Percentiles rank a stretch among this genome's conserved stretches.
These are phyloP conservation scores for Rhizophagus clarus DNA, from an alignment of 192 early-diverging fungal genomes.

Conservation along the genomic window DNA sequence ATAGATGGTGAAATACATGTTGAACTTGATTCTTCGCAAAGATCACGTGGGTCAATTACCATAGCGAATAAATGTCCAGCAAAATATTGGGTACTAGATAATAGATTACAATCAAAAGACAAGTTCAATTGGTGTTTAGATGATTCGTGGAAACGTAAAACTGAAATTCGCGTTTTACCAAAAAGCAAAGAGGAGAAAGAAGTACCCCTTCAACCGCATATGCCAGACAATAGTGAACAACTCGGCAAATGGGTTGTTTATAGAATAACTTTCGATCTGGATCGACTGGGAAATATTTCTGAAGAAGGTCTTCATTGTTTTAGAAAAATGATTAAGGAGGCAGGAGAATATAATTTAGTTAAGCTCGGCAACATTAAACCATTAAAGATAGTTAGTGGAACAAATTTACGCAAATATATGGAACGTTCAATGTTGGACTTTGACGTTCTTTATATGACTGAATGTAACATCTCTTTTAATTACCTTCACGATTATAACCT, in stretches of 20 bases:
- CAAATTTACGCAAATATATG: neutral
- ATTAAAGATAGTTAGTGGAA: neutral
- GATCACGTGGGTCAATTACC: conserved; percentile 31
- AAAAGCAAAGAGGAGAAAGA: neutral
- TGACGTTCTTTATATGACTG: conserved; percentile 51
- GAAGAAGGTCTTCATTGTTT: neutral
- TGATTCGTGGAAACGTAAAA: conserved; percentile 37
- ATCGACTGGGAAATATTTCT: neutral
- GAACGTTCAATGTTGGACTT: conserved; percentile 35
- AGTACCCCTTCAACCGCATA: conserved; percentile 36
- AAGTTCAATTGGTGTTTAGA: conserved; percentile 26
- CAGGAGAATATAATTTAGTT: conserved; percentile 43
- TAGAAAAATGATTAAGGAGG: conserved; percentile 22
- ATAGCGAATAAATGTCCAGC: conserved; percentile 47
- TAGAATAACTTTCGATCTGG: conserved; percentile 27
- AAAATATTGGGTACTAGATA: conserved; percentile 41
- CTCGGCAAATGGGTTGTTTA: conserved; percentile 51
- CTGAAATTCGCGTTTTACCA: conserved; percentile 30
- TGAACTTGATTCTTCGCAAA: conserved; percentile 25
- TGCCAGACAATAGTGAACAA: conserved; percentile 33
- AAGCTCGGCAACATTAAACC: neutral
- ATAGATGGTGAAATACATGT: conserved; percentile 29
- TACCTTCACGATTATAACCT: conserved; percentile 50
- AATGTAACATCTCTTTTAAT: conserved; percentile 43
- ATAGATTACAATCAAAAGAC: neutral